Percentiles rank a stretch among this genome's conserved stretches.
These are phyloP conservation scores for Aphanoascus verrucosus DNA, from an alignment of 2,329 filamentous ascomycete species.

Conservation along the genomic window DNA sequence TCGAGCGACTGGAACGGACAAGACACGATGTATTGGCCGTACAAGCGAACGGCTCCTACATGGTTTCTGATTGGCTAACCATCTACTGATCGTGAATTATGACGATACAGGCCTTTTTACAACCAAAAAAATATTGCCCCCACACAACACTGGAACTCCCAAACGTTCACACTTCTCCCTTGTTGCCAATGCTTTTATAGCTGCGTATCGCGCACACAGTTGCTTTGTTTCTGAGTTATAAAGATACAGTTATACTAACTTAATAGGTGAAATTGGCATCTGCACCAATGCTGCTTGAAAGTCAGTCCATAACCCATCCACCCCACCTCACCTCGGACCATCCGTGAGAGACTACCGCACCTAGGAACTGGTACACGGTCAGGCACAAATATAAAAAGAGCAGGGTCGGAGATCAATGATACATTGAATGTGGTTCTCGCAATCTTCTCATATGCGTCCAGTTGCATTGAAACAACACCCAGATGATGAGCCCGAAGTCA, in stretches of 20 bases:
- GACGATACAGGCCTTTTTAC: not conserved
- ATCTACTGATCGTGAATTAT: not conserved
- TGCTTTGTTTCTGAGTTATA: not conserved
- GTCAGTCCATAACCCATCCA: conserved; percentile 26
- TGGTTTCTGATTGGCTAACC: not conserved
- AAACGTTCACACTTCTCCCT: no score
- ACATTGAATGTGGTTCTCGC: not conserved
- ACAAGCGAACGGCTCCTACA: not conserved
- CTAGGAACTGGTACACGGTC: not conserved
- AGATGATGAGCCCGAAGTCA: conserved; percentile 27
- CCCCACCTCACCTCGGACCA: not conserved
- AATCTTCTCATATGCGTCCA: not conserved
- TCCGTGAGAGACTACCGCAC: not conserved
- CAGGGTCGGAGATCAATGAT: not conserved
- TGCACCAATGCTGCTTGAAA: not conserved
- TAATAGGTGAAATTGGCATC: not conserved
- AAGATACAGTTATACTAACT: not conserved
- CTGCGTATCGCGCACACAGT: not conserved
- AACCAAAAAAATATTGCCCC: not conserved
- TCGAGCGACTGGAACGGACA: not conserved
- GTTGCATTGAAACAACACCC: not conserved
- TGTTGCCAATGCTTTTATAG: not conserved
- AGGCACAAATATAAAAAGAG: not conserved
- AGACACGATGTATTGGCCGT: not conserved
- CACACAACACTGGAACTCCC: no score